A percentile compares a stretch with the other conserved stretches of the same genome.
phyloP scores from a whole-genome alignment of 331 rosid genomes.

The Rhamnella rubrinervis region DNA sequence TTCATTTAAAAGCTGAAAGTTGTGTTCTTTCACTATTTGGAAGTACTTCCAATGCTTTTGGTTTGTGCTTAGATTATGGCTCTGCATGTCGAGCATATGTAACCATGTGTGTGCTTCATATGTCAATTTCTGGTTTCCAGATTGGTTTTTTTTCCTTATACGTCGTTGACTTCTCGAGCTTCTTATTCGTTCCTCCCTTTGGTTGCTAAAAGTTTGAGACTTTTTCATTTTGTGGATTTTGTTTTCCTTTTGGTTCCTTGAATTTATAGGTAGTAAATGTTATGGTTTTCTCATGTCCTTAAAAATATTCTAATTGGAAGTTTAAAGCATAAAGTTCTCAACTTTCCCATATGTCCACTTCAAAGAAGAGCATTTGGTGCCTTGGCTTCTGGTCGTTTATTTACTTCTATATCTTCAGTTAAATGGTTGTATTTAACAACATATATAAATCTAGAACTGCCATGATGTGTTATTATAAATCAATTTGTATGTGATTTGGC shows the following conservation, averaged over 20 bases:
- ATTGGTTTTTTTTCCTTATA: background rate
- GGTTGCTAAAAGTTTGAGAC: background rate
- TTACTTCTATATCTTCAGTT: background rate
- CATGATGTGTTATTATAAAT: background rate
- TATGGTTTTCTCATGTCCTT: background rate
- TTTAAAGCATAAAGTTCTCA: background rate
- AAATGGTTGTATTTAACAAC: background rate
- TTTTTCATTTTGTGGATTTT: background rate
- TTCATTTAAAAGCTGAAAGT: background rate
- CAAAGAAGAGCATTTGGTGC: background rate
- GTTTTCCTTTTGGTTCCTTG: background rate
- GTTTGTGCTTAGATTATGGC: too few relatives aligned
- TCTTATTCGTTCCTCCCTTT: background rate
- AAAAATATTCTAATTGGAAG: background rate
- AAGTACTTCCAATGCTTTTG: background rate
- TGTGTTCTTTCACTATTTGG: background rate
- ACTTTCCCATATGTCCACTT: background rate
- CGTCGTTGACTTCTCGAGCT: background rate
- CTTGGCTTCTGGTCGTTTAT: background rate
- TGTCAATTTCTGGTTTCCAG: too few relatives aligned
- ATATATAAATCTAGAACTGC: background rate
- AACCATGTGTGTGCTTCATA: too few relatives aligned
- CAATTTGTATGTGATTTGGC: background rate
- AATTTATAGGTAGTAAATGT: background rate
- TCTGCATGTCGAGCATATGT: too few relatives aligned